Conservation (phyloP, 306 rosid genomes). For the Prunus dulcis region DNA sequence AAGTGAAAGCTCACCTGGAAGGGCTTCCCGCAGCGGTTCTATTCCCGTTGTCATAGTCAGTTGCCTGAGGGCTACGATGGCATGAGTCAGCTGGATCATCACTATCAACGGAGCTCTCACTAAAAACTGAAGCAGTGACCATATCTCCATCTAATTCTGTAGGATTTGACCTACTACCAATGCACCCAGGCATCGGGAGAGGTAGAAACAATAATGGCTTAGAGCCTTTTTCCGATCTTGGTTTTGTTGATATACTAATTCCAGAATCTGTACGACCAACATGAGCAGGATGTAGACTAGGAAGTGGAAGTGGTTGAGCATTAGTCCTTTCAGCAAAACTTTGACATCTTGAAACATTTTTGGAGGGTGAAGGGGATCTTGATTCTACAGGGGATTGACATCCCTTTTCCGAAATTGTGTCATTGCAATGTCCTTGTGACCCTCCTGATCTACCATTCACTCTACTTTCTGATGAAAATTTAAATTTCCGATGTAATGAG, state of each 20-base stretch:
- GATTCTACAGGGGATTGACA: slow-evolving; percentile 67
- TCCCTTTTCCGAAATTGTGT: slow-evolving; percentile 82
- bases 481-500: slow-evolving; percentile 66
- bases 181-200: slow-evolving; percentile 75
- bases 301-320: slow-evolving; percentile 97
- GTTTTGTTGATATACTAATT: slow-evolving; percentile 59
- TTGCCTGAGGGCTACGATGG: slow-evolving; percentile 67
- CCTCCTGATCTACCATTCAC: slow-evolving; percentile 59
- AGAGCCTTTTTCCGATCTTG: slow-evolving; percentile 58
- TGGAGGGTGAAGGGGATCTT: slow-evolving; percentile 92
- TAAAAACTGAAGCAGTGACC: slow-evolving; percentile 59
- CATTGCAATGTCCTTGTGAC: slow-evolving; percentile 60
- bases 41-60: slow-evolving; percentile 66
- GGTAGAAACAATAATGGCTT: slow-evolving; percentile 62
- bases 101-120: slow-evolving; percentile 73
- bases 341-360: slow-evolving; percentile 81
- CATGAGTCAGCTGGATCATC: slow-evolving; percentile 73
- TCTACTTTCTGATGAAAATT: slow-evolving; percentile 70
- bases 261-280: slow-evolving; percentile 81
- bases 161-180: slow-evolving; percentile 52
- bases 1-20: slow-evolving; percentile 61
- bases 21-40: slow-evolving; percentile 70
- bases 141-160: slow-evolving; percentile 78
- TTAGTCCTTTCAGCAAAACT: slow-evolving; percentile 84
- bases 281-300: slow-evolving; percentile 62